Evolutionary conservation across 495 filamentous ascomycete genomes (phyloP).

Genomic region (Letharia lupina): DNA sequence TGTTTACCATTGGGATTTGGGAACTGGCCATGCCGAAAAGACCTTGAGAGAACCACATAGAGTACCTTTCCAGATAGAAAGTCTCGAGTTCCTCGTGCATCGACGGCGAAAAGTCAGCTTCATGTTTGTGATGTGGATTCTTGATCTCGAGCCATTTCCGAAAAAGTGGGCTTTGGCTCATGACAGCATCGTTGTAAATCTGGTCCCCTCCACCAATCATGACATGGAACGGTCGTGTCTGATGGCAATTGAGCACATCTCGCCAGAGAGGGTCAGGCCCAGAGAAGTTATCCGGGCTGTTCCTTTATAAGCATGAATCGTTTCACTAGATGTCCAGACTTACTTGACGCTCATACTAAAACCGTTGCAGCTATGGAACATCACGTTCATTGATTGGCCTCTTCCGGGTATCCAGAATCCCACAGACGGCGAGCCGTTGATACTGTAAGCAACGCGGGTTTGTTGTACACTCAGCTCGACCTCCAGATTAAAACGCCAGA

Average conservation of each 20-base stretch:
- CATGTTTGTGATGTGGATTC: conserved; percentile 69
- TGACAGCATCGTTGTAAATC: conserved; percentile 84
- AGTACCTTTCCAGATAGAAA: conserved; percentile 82
- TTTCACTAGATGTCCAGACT: conserved; percentile 5
- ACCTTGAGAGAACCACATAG: conserved; percentile 90
- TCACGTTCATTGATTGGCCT: conserved; percentile 89
- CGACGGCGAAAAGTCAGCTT: conserved; percentile 58
- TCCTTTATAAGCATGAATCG: conserved; percentile 7
- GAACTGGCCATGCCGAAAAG: conserved; percentile 84
- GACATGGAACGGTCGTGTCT: conserved; percentile 88
- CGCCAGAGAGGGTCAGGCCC: conserved; percentile 96
- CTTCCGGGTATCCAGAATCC: conserved; percentile 91
- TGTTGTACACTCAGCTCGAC: conserved; percentile 71
- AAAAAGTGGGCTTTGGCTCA: conserved; percentile 64
- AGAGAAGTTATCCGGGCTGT: conserved; percentile 56
- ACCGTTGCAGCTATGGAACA: conserved; percentile 97
- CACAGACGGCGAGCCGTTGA: conserved; percentile 82
- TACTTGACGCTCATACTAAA: conserved; percentile 72
- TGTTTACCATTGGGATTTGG: conserved; percentile 97
- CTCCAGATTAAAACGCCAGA: conserved; percentile 94
- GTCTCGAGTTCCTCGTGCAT: conserved; percentile 79
- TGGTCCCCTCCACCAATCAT: conserved; percentile 98
- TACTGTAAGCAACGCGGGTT: conserved; percentile 84
- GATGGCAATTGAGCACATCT: conserved; percentile 88
- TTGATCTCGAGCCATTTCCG: conserved; percentile 75